Base-by-base conservation (phyloP, 2,329 filamentous ascomycete species). In the Lasiodiplodia sp. region DNA sequence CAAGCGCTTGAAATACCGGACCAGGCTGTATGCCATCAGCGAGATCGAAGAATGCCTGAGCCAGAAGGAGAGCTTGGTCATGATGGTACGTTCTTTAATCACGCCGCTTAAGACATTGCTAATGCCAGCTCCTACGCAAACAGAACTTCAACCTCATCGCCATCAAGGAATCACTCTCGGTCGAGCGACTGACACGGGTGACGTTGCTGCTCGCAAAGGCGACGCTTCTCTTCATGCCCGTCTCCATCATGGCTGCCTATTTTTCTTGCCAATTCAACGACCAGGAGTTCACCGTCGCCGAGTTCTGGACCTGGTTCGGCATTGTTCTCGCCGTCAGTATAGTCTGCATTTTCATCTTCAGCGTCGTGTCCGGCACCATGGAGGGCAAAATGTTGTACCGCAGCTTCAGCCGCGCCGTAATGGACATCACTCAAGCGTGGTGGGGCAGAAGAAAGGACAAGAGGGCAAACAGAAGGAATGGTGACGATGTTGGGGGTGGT, bases 131-230 rank as follows among this genome's bases (percentile, higher is more conserved):
- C 31, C 31, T 34, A 10, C 31, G 31, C 31, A 34, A 34, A n/a
- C 69, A 92, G 89, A 93, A 93, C 77, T 93, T 93, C 83, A 92
- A 91, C 77, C 85, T 94, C 71, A 92, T 91, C 69, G 88, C 91
- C 21, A 88, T 93, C 74, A 92, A 91, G 75, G 90, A 93, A 77
- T 92, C 90, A 0, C 86, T 89, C 71, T 87, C 88, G 4, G 91
- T 92, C 12, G 91, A 92, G 69, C 86, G 89, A 23, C 84, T 94
- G 23, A 93, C 91, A 0, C 84, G 91, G 68, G 89, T 91, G 71
- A 92, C 91, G 3, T 88, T 92, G 4, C 81, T 94, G 5, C 83
- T 94, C 12, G 91, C 90, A 57, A 93, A 94, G 76, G 87, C 91
- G 6, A 92, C 89, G 14, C 91, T 93, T 51, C 82, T 93, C 64